Evolutionary conservation across 345 rosid species (phyloP).

Genomic region (Sisymbrium irio): DNA sequence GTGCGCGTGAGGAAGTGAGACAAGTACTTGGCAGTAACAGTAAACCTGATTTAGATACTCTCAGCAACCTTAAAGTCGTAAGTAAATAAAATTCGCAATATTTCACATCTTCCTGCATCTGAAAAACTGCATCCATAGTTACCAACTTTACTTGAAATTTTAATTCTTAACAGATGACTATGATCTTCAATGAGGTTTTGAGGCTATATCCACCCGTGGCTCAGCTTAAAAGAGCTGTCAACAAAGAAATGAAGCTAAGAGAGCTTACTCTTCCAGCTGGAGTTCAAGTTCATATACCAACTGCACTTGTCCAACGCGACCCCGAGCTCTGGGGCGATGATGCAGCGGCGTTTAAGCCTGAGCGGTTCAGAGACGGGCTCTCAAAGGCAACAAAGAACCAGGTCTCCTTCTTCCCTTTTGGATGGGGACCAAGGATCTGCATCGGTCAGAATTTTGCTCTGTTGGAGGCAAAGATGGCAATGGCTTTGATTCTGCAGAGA

Average conservation of each 20-base stretch:
- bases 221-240: slow-evolving; percentile 37
- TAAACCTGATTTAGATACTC: slow-evolving; percentile 32
- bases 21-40: slow-evolving; percentile 22
- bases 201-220: slow-evolving; percentile 60
- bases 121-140: neutral
- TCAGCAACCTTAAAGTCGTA: slow-evolving; percentile 37
- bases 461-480: slow-evolving; percentile 54
- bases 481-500: slow-evolving; percentile 35
- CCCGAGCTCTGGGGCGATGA: slow-evolving; percentile 58
- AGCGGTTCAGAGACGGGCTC: slow-evolving; percentile 58
- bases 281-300: slow-evolving; percentile 40
- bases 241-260: slow-evolving; percentile 53
- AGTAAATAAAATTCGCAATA: neutral
- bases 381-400: slow-evolving; percentile 61
- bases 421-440: slow-evolving; percentile 61
- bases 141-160: neutral
- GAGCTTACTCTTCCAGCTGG: slow-evolving; percentile 51
- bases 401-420: slow-evolving; percentile 55
- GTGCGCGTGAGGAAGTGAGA: slow-evolving; percentile 37
- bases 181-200: slow-evolving; percentile 59
- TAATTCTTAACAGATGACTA: slow-evolving; percentile 39
- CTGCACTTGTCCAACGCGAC: slow-evolving; percentile 53
- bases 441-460: slow-evolving; percentile 65
- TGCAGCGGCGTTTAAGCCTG: slow-evolving; percentile 64
- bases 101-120: neutral